These are phyloP conservation scores for Sarocladiaceae sp. DNA, from an alignment of 2,329 filamentous ascomycete species.

Conservation along the genomic window DNA sequence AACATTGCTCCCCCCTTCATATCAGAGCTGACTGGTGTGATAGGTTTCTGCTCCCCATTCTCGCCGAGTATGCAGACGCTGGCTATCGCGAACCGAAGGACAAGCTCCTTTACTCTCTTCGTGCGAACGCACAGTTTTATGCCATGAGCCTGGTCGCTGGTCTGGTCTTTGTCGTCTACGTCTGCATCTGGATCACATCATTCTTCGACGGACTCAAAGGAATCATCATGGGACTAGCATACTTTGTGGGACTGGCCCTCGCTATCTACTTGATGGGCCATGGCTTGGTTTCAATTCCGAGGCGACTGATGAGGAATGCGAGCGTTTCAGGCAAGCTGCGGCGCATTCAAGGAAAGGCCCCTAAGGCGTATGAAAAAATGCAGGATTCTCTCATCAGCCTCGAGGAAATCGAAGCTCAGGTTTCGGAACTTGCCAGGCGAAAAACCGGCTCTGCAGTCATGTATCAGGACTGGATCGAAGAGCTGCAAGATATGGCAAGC, in stretches of 20 bases:
- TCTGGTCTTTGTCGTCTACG: slow-evolving; percentile 72
- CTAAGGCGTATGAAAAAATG: slow-evolving; percentile 79
- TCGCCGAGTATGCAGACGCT: slow-evolving; percentile 92
- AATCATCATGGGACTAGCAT: slow-evolving; percentile 87
- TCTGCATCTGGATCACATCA: slow-evolving; percentile 69
- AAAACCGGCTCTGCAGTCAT: slow-evolving; percentile 73
- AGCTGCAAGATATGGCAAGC: slow-evolving; percentile 74
- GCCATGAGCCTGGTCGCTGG: slow-evolving; percentile 70
- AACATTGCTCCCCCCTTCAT: neutral
- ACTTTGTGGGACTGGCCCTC: slow-evolving; percentile 86
- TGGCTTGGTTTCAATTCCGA: slow-evolving; percentile 85
- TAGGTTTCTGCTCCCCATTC: slow-evolving; percentile 84
- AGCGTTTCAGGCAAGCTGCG: slow-evolving; percentile 71
- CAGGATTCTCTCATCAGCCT: slow-evolving; percentile 77
- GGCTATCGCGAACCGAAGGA: slow-evolving; percentile 84
- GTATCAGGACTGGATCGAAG: slow-evolving; percentile 94
- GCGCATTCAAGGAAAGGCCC: slow-evolving; percentile 73
- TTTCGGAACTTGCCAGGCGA: slow-evolving; percentile 71
- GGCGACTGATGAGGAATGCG: slow-evolving; percentile 74
- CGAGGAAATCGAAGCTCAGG: slow-evolving; percentile 76
- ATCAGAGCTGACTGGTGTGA: neutral
- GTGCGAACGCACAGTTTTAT: slow-evolving; percentile 86
- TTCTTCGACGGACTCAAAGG: slow-evolving; percentile 70
- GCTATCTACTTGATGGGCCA: slow-evolving; percentile 98
- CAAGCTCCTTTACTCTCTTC: slow-evolving; percentile 78